Conservation (phyloP, 192 early-diverging fungal genomes). For the Thoreauomyces humboldtii region DNA sequence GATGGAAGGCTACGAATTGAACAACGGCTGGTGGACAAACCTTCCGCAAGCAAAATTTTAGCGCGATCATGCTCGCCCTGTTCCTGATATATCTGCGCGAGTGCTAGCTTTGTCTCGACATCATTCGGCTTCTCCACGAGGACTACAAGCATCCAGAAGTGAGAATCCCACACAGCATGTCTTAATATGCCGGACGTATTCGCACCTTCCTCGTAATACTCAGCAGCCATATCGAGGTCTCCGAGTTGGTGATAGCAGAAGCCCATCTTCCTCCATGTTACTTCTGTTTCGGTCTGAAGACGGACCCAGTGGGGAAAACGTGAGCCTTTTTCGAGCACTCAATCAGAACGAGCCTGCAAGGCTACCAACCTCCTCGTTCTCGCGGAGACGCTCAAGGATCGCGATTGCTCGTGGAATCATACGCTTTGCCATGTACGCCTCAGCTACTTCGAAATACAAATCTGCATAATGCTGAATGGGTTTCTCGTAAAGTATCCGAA, state of each 20-base stretch:
- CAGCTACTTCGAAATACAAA: conserved; percentile 71
- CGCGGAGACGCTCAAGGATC: too few relatives aligned
- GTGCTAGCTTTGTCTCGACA: conserved; percentile 61
- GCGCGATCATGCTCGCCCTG: conserved; percentile 53
- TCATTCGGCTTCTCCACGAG: conserved; percentile 62
- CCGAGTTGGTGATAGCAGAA: conserved; percentile 59
- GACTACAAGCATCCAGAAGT: too few relatives aligned
- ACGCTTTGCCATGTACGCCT: conserved; percentile 64
- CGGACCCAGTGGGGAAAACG: too few relatives aligned
- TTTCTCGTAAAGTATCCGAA: conserved; percentile 56
- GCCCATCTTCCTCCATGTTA: conserved; percentile 58
- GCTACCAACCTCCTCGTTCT: background rate
- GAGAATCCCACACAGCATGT: too few relatives aligned
- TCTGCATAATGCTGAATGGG: conserved; percentile 57
- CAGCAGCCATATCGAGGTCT: conserved; percentile 50
- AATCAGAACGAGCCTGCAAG: background rate
- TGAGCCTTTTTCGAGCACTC: too few relatives aligned
- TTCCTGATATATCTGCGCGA: conserved; percentile 73
- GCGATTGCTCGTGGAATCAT: too few relatives aligned
- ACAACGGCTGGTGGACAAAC: too few relatives aligned
- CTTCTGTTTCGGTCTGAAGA: conserved; percentile 29
- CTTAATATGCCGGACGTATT: too few relatives aligned
- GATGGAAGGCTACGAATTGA: too few relatives aligned
- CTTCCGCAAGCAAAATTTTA: too few relatives aligned
- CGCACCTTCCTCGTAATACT: too few relatives aligned